Base-by-base conservation (phyloP, 306 rosid genomes). In the Astragalus membranaceus region DNA sequence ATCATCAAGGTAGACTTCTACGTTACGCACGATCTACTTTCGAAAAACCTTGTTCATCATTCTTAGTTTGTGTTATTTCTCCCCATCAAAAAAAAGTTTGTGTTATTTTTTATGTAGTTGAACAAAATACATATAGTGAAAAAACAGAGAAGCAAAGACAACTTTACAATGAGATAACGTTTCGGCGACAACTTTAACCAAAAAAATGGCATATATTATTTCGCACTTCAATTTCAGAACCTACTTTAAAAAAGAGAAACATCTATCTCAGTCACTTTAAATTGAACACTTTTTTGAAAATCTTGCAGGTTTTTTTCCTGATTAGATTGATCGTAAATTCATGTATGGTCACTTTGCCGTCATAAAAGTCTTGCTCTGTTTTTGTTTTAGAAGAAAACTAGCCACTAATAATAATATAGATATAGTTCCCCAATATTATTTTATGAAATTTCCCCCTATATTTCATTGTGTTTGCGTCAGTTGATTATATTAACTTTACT, bases 231-330 rank as follows among this genome's bases (percentile, higher is more conserved):
- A 26, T 26, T 26, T 26, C 78, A 75, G 66, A 84, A 80, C 30
- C 47, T 47, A 69, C 84, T 79, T 83, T 85, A 77, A 13, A 67
- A 83, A 63, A 85, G 73, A 79, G 72, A 67, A 47, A 59, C 20
- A 59, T 49, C 70, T 14, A 59, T 49, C 70, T 14, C 37, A 60
- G 69, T 57, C 75, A 44, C 84, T 85, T 85, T 81, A 41, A 69
- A 52, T 61, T 73, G 48, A 43, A 37, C 61, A 50, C 81, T 53
- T 73, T 20, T 62, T 83, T 79, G 67, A 83, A 80, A 78, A 78
- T 14, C 13, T 79, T 78, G 81, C 50, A 56, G n/a, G 5, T 35
- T 50, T 26, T 44, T 82, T 49, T 32, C 73, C 4, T 17, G 79
- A 80, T 76, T 49, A 50, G 78, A 76, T 80, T 16, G 78, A 76